Conservation (phyloP, 2,329 filamentous ascomycete genomes). For the Trematosphaeria pertusa region DNA sequence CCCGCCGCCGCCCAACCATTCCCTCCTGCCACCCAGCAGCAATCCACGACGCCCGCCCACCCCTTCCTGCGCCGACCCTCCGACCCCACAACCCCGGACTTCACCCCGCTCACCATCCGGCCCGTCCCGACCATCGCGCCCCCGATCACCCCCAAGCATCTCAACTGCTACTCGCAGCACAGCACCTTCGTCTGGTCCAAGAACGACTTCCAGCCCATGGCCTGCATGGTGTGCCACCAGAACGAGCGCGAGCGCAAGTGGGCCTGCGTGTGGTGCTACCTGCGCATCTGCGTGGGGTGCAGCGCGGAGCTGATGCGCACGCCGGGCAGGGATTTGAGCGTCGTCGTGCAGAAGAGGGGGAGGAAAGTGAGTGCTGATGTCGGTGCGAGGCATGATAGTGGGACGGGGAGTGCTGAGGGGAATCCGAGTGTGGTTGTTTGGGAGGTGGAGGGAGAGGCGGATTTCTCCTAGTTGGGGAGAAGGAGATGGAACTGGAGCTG, state of each 20-base stretch:
- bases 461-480: too few relatives aligned
- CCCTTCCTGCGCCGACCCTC: background rate
- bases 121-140: slow-evolving; percentile 27
- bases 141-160: slow-evolving; percentile 38
- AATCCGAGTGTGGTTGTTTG: slow-evolving; percentile 15
- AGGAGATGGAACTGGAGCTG: too few relatives aligned
- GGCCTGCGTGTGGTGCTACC: slow-evolving; percentile 47
- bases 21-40: background rate
- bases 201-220: slow-evolving; percentile 42
- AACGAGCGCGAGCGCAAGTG: slow-evolving; percentile 35
- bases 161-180: slow-evolving; percentile 43
- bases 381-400: slow-evolving; percentile 6
- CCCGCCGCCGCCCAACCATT: slow-evolving; percentile 9
- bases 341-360: slow-evolving; percentile 22
- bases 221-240: slow-evolving; percentile 45
- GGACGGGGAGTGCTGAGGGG: background rate
- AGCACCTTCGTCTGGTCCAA: slow-evolving; percentile 32
- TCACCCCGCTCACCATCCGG: slow-evolving; percentile 29
- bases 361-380: background rate
- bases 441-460: slow-evolving; percentile 12
- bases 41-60: slow-evolving; percentile 3
- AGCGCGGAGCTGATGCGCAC: slow-evolving; percentile 29
- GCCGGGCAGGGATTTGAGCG: slow-evolving; percentile 26
- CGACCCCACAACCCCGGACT: slow-evolving; percentile 8
- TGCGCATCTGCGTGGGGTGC: slow-evolving; percentile 43